phyloP scores from a whole-genome alignment of 2,329 filamentous ascomycete genomes.

The Clonostachys chloroleuca region DNA sequence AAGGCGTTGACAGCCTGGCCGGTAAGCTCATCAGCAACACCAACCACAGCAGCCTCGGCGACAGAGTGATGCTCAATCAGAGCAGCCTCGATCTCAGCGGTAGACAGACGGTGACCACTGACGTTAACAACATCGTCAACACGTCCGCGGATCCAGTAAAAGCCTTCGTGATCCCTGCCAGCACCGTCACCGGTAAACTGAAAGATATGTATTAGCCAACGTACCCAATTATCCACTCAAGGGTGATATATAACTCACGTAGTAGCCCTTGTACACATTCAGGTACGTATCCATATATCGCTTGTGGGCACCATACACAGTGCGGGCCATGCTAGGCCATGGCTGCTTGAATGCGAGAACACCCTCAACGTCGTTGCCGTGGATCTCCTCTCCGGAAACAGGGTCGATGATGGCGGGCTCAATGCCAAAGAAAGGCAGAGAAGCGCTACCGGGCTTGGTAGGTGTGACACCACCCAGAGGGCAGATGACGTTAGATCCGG shows the following conservation, averaged over 20 bases:
- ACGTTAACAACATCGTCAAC: conserved; percentile 99
- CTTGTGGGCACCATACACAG: conserved; percentile 96
- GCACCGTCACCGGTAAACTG: conserved; percentile 92
- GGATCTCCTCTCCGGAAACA: conserved; percentile 86
- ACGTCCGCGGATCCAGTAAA: conserved; percentile 99
- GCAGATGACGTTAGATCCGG: conserved; percentile 92
- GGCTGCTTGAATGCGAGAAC: conserved; percentile 95
- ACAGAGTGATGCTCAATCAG: conserved; percentile 88
- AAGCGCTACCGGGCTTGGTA: conserved; percentile 94
- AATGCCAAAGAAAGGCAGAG: conserved; percentile 96
- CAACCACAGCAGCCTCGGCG: conserved; percentile 92
- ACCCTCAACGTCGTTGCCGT: conserved; percentile 95
- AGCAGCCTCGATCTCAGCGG: conserved; percentile 95
- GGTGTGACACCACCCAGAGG: conserved; percentile 90
- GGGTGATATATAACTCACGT: conserved; percentile 58
- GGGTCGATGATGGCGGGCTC: conserved; percentile 97
- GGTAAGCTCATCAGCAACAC: conserved; percentile 87
- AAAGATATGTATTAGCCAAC: not conserved
- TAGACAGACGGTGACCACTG: conserved; percentile 91
- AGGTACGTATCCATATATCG: conserved; percentile 98
- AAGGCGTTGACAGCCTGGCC: conserved; percentile 98
- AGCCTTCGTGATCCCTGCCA: conserved; percentile 93
- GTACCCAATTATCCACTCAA: not conserved
- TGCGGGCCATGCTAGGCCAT: conserved; percentile 98
- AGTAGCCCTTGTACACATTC: conserved; percentile 97